Evolutionary conservation across 2,329 filamentous ascomycete genomes (phyloP), one percentile per base, ranked within the genome.

Genomic region (Phaeosphaeriaceae sp.): DNA sequence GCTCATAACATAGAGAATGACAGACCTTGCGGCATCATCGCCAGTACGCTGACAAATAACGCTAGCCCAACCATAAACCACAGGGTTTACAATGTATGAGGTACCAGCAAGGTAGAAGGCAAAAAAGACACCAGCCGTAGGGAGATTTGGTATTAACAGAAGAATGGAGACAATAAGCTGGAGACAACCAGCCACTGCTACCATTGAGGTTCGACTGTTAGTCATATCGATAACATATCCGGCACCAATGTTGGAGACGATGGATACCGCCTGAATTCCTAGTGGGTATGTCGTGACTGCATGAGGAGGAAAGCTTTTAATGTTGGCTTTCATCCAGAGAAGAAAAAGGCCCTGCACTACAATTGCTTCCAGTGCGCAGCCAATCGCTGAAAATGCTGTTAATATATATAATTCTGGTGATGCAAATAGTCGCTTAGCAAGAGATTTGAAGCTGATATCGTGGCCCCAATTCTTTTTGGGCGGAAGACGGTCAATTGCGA

Each of bases 231-330:
- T 76, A 17, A 72, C 60, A 41, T 70, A 64, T 15, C 70, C 73
- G 18, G 71, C 72, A 2, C 67, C 55, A 11, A 75, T 65, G 36
- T 74, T 73, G 6, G 81, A 82, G 0, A 80, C 67, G 29, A 85
- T 85, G 2, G 82, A 83, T 0, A 81, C 77, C 0, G 81, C 83
- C 0, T 83, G 77, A 0, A 85, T 79, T 2, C 81, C 82, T 0
- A 82, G 79, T 0, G 82, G 82, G 40, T 84, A 84, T 56, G 83
- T 80, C 59, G 84, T 85, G 9, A 80, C 74, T 54, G 84, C 79
- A 0, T 74, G 41, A 0, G 82, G 72, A 0, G 74, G 61, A 37
- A 65, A 64, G 13, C 56, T 38, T 11, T 36, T 38, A 8, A 54
- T 49, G 26, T 65, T 42, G 15, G 58, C 54, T 35, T 63, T 66